These are phyloP conservation scores for Lithospermum erythrorhizon DNA, from an alignment of 257 asterid species.

Conservation along the genomic window DNA sequence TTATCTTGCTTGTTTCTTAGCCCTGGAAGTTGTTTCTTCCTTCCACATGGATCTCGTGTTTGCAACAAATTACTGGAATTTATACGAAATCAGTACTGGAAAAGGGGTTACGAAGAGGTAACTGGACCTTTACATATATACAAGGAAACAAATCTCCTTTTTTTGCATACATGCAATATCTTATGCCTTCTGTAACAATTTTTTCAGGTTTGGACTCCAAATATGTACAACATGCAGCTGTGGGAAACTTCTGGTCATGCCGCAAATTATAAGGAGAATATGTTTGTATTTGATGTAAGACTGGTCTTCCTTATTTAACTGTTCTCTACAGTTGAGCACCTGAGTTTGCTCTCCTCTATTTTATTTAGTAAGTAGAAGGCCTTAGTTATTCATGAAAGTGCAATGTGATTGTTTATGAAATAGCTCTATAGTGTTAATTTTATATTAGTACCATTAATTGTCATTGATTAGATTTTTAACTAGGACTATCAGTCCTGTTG, in stretches of 20 bases:
- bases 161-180: background rate
- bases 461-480: background rate
- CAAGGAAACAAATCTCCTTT: constrained; percentile 1
- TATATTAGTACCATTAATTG: background rate
- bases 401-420: background rate
- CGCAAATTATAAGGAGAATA: constrained; percentile 95
- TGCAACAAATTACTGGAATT: constrained; percentile 85
- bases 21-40: constrained; percentile 98
- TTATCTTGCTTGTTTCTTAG: constrained; percentile 29
- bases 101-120: constrained; percentile 96
- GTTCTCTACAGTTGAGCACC: background rate
- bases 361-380: too few relatives aligned
- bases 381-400: background rate
- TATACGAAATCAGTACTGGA: constrained; percentile 70
- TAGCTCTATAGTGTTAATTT: background rate
- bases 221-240: constrained; percentile 91
- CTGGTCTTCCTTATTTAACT: background rate
- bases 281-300: constrained; percentile 87
- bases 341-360: background rate
- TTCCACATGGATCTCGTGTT: constrained; percentile 87
- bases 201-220: constrained; percentile 75
- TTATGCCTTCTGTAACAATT: too few relatives aligned
- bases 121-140: constrained; percentile 9
- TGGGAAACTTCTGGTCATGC: constrained; percentile 99
- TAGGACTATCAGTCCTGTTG: background rate